These are phyloP conservation scores for Aspergillus sergii DNA, from an alignment of 2,329 filamentous ascomycete genomes.

Conservation along the genomic window DNA sequence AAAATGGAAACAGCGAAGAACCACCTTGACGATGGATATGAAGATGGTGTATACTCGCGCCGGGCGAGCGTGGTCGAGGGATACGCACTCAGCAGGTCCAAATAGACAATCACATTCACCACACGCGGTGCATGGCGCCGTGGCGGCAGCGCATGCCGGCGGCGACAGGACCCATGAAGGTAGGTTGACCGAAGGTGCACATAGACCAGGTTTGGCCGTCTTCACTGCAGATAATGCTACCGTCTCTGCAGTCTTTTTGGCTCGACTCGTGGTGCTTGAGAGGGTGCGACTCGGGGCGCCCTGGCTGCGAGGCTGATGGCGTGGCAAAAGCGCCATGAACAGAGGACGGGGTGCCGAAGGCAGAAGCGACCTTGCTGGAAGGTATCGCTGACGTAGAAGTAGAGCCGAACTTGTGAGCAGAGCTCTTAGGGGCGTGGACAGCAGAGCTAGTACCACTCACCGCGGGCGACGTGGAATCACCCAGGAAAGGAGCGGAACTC, in stretches of 20 bases:
- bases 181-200: slow-evolving; percentile 32
- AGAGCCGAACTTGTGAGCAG: slow-evolving; percentile 7
- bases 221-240: slow-evolving; percentile 36
- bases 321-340: neutral
- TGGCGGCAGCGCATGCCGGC: slow-evolving; percentile 37
- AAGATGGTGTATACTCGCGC: neutral
- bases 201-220: slow-evolving; percentile 38
- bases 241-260: slow-evolving; percentile 25
- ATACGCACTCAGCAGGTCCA: neutral
- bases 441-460: neutral
- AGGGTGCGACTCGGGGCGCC: neutral
- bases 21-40: neutral
- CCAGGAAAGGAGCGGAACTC: slow-evolving; percentile 35
- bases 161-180: slow-evolving; percentile 43
- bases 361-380: slow-evolving; percentile 18
- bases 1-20: slow-evolving; percentile 1
- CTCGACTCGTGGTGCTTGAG: slow-evolving; percentile 13
- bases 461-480: slow-evolving; percentile 13
- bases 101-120: neutral
- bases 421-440: neutral
- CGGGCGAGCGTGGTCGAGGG: slow-evolving; percentile 2
- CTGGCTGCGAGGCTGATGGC: neutral
- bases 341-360: slow-evolving; percentile 12
- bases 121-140: slow-evolving; percentile 24
- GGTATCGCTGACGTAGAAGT: neutral